Percentiles rank a stretch among this genome's conserved stretches.
Evolutionary conservation across 495 filamentous ascomycete genomes (phyloP).

Genomic region (Neurospora terricola): DNA sequence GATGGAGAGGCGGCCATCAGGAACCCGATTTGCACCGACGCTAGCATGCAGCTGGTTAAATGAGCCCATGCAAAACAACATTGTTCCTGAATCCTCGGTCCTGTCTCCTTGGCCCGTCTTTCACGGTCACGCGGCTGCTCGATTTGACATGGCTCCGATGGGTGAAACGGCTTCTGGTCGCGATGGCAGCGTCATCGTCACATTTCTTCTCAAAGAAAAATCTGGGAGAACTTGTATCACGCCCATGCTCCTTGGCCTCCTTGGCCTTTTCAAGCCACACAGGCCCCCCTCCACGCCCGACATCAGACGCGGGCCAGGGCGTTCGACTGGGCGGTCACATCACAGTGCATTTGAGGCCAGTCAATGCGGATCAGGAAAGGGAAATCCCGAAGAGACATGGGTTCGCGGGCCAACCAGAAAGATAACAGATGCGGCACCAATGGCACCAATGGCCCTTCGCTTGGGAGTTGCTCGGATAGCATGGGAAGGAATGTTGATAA

Average conservation of each 20-base stretch:
- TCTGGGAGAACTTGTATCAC: background rate
- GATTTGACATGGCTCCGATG: background rate
- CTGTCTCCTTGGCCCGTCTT: background rate
- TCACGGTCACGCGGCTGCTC: background rate
- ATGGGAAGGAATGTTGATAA: background rate
- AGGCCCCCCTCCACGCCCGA: background rate
- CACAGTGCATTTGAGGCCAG: background rate
- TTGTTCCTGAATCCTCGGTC: background rate
- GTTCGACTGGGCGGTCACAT: background rate
- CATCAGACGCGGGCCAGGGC: background rate
- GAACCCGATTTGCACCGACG: background rate
- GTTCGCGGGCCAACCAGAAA: slow-evolving; percentile 9
- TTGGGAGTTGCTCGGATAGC: background rate
- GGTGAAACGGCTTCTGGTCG: background rate
- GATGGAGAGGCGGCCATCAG: background rate
- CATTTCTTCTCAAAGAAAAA: background rate
- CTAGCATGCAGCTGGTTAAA: background rate
- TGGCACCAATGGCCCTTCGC: background rate
- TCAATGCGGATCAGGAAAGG: slow-evolving; percentile 2
- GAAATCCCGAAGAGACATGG: slow-evolving; percentile 9
- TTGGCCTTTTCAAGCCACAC: background rate
- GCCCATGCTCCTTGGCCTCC: background rate
- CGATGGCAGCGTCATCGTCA: background rate
- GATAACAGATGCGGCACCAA: background rate
- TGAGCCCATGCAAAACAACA: background rate